These are phyloP conservation scores for Vitrella brassicaformis DNA, from an alignment of 73 alveolate genomes.

Conservation along the genomic window DNA sequence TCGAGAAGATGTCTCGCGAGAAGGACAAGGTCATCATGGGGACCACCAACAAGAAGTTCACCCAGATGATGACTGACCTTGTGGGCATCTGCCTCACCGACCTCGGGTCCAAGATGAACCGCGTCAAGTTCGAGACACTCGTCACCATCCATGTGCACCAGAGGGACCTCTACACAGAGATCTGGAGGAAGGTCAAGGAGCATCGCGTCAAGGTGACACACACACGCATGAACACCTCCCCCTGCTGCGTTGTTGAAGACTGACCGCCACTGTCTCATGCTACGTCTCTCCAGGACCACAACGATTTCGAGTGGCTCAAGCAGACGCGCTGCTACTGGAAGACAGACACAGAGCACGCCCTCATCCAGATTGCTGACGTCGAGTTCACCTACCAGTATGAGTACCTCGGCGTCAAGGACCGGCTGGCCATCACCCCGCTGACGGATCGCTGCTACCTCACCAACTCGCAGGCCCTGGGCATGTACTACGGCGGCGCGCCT, in stretches of 20 bases:
- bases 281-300: constrained; percentile 54
- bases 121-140: constrained; percentile 80
- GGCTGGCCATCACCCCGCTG: constrained; percentile 97
- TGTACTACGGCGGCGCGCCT: constrained; percentile 99
- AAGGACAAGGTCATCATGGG: constrained; percentile 60
- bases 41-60: constrained; percentile 49
- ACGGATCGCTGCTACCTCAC: constrained; percentile 72
- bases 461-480: constrained; percentile 94
- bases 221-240: background rate
- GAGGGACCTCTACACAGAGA: constrained; percentile 79
- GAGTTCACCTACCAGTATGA: constrained; percentile 98
- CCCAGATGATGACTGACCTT: constrained; percentile 59
- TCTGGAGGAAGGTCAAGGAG: constrained; percentile 60
- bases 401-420: constrained; percentile 98
- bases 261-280: background rate
- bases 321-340: constrained; percentile 90
- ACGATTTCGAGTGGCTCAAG: constrained; percentile 98
- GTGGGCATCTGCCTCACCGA: constrained; percentile 74
- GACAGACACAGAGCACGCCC: constrained; percentile 62
- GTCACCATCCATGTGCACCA: constrained; percentile 89
- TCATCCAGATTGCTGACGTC: constrained; percentile 93
- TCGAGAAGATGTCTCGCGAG: constrained; percentile 54
- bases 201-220: constrained; percentile 20
- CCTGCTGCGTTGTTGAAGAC: background rate
- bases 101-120: constrained; percentile 46